phyloP scores from a whole-genome alignment of 441 rosid species.

The Populus tomentosa region DNA sequence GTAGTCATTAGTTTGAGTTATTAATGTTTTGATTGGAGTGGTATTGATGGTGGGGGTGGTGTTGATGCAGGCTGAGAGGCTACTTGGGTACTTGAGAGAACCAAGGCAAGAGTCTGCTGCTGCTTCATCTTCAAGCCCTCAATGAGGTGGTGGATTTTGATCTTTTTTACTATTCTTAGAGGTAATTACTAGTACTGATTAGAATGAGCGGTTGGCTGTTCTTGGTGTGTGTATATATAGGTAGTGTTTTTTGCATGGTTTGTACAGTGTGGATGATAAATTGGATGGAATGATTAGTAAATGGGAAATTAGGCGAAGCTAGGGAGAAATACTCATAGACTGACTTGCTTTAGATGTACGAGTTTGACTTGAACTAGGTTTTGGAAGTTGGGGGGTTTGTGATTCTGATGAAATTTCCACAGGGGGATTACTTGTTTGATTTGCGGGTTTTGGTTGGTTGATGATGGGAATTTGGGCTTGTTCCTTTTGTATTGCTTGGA shows the following conservation, averaged over 20 bases:
- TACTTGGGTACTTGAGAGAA: slow-evolving; percentile 76
- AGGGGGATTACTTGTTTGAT: slow-evolving; percentile 19
- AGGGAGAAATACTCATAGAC: slow-evolving; percentile 22
- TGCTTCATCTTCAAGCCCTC: slow-evolving; percentile 59
- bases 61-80: slow-evolving; percentile 76
- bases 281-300: slow-evolving; percentile 19
- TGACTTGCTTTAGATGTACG: slow-evolving; percentile 31
- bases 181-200: slow-evolving; percentile 18
- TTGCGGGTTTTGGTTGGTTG: slow-evolving; percentile 20
- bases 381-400: slow-evolving; percentile 11
- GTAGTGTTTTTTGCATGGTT: slow-evolving; percentile 33
- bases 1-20: not conserved
- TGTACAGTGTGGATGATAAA: slow-evolving; percentile 50
- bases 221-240: slow-evolving; percentile 31
- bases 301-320: slow-evolving; percentile 19
- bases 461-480: slow-evolving; percentile 24
- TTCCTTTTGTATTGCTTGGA: slow-evolving; percentile 30
- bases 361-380: slow-evolving; percentile 18
- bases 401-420: slow-evolving; percentile 4
- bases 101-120: slow-evolving; percentile 51
- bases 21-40: not conserved
- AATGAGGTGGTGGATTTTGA: slow-evolving; percentile 10
- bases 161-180: not conserved
- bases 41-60: not conserved
- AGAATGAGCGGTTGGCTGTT: slow-evolving; percentile 2